Percentiles rank a stretch among this genome's conserved stretches.
These are phyloP conservation scores for Fusarium siculi DNA, from an alignment of 2,329 filamentous ascomycete species.

Conservation along the genomic window DNA sequence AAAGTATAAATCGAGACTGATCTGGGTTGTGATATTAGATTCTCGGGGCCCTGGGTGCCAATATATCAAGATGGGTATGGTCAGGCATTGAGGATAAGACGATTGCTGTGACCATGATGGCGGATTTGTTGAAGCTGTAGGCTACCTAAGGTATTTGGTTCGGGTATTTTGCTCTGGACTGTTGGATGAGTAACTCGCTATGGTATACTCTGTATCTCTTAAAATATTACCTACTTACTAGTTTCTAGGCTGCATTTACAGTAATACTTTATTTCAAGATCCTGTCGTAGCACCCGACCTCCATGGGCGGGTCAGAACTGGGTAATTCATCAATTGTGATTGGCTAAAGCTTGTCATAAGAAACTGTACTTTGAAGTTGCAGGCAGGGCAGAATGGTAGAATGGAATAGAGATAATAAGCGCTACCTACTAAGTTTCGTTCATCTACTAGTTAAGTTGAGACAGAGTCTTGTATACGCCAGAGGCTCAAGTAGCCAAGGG, in stretches of 20 bases:
- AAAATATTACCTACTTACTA: not conserved
- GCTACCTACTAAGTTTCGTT: not conserved
- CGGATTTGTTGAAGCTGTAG: not conserved
- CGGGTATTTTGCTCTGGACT: not conserved
- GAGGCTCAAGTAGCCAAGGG: not conserved
- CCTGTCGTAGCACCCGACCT: not conserved
- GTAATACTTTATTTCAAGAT: not conserved
- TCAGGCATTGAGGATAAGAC: not conserved
- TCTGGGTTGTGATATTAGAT: not conserved
- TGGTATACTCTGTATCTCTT: not conserved
- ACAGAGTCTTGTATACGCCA: not conserved
- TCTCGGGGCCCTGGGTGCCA: not conserved
- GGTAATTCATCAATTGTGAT: conserved; percentile 9
- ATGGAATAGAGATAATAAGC: not conserved
- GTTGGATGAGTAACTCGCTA: not conserved
- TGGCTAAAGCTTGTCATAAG: not conserved
- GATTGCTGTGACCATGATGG: not conserved
- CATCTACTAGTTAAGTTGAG: not conserved
- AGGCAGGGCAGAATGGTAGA: not conserved
- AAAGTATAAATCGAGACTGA: not conserved
- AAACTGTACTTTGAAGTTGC: not conserved
- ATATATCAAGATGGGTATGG: not conserved
- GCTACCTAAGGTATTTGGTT: no score
- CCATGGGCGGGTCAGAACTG: not conserved
- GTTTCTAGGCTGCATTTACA: not conserved